Conservation (phyloP, 2,329 filamentous ascomycete species). For the Cladosporium cucumerinum region DNA sequence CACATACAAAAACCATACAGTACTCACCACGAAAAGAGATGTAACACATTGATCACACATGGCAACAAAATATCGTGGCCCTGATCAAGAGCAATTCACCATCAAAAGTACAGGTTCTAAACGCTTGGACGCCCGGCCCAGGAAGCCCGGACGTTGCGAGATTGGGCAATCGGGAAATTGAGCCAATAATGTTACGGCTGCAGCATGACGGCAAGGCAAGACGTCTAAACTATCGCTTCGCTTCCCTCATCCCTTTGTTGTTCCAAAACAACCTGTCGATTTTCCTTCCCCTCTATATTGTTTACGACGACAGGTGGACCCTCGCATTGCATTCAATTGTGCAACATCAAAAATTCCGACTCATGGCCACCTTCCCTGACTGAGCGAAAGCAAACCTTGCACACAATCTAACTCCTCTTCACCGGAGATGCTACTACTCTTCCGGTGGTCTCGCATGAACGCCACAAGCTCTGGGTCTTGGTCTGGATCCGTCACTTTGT, state of each 20-base stretch:
- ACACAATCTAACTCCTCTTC: conserved; percentile 77
- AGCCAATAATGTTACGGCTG: background rate
- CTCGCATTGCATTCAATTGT: background rate
- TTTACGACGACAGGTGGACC: background rate
- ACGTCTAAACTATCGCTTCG: background rate
- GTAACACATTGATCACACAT: background rate
- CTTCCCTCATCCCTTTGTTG: background rate
- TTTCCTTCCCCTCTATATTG: background rate
- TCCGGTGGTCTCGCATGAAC: conserved; percentile 62
- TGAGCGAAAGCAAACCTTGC: conserved; percentile 81
- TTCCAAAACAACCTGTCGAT: conserved; percentile 4
- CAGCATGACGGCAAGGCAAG: background rate
- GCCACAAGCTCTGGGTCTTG: conserved; percentile 64
- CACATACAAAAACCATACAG: background rate
- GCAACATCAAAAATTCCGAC: background rate
- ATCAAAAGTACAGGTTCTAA: background rate
- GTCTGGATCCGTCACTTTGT: conserved; percentile 38
- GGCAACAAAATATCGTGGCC: background rate
- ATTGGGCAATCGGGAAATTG: background rate
- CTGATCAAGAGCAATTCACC: background rate
- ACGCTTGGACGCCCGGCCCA: background rate
- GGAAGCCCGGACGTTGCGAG: conserved; percentile 5
- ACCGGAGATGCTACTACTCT: conserved; percentile 37
- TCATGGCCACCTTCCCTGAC: conserved; percentile 80
- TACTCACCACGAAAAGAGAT: background rate